A percentile compares a stretch with the other conserved stretches of the same genome.
These are phyloP conservation scores for Colletotrichum theobromicola DNA, from an alignment of 2,329 filamentous ascomycete species.

Conservation along the genomic window DNA sequence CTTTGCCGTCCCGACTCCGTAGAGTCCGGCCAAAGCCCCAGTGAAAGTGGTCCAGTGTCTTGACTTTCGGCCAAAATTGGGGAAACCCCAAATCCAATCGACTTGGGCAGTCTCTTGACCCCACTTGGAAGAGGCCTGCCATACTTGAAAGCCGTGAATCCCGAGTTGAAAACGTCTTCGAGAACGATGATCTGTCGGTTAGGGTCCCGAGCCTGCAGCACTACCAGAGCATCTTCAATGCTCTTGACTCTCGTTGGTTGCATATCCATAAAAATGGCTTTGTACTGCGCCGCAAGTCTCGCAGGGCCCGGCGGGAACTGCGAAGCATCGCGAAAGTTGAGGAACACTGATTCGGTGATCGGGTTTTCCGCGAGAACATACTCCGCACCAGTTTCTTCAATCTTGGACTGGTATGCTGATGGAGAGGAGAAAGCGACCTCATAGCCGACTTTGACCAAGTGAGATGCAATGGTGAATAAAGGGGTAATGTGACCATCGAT, in stretches of 20 bases:
- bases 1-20: slow-evolving; percentile 31
- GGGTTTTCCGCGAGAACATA: slow-evolving; percentile 28
- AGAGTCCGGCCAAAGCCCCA: slow-evolving; percentile 33
- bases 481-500: slow-evolving; percentile 26
- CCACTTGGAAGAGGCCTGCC: slow-evolving; percentile 29
- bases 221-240: slow-evolving; percentile 21
- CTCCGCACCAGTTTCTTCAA: slow-evolving; percentile 38
- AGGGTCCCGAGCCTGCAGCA: slow-evolving; percentile 28
- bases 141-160: slow-evolving; percentile 31
- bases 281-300: slow-evolving; percentile 6
- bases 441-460: slow-evolving; percentile 38
- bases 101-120: slow-evolving; percentile 26
- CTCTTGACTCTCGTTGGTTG: background rate
- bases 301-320: slow-evolving; percentile 17
- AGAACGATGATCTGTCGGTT: slow-evolving; percentile 35
- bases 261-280: slow-evolving; percentile 16
- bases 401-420: slow-evolving; percentile 29
- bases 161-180: slow-evolving; percentile 33
- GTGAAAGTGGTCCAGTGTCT: slow-evolving; percentile 34
- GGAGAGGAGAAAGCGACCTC: slow-evolving; percentile 41
- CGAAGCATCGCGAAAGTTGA: background rate
- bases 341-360: background rate
- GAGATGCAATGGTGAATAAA: slow-evolving; percentile 31
- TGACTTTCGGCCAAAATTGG: slow-evolving; percentile 33
- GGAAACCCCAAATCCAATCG: slow-evolving; percentile 36